These are phyloP conservation scores for Scolecobasidium constrictum DNA, from an alignment of 2,329 filamentous ascomycete genomes.

Conservation along the genomic window DNA sequence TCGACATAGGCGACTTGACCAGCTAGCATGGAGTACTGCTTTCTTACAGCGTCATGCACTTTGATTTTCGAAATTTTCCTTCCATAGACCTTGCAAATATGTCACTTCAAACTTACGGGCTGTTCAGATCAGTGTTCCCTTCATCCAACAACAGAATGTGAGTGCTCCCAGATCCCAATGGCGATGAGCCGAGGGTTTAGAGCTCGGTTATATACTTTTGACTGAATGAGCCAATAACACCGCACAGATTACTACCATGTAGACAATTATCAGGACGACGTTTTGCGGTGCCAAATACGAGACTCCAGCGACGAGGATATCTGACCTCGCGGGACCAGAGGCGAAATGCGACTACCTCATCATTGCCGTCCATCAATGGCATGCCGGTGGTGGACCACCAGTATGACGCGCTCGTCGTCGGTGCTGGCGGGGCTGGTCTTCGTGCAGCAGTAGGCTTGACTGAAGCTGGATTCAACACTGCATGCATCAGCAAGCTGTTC, in stretches of 20 bases:
- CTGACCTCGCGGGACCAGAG: slow-evolving; percentile 4
- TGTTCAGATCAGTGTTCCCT: neutral
- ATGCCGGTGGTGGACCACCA: slow-evolving; percentile 9
- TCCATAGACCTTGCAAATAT: too few relatives aligned
- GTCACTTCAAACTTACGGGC: neutral
- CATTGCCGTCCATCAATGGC: neutral
- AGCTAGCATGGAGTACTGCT: too few relatives aligned
- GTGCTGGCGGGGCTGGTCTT: slow-evolving; percentile 51
- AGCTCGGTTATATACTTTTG: neutral
- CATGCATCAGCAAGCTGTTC: slow-evolving; percentile 54
- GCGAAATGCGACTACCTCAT: slow-evolving; percentile 10
- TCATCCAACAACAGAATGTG: neutral
- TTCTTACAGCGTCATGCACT: too few relatives aligned
- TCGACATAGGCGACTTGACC: too few relatives aligned
- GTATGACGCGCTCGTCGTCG: slow-evolving; percentile 29
- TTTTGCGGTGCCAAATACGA: neutral
- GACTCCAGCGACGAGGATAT: slow-evolving; percentile 1
- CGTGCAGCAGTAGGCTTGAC: slow-evolving; percentile 53
- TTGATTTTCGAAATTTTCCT: too few relatives aligned
- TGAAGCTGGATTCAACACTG: slow-evolving; percentile 53
- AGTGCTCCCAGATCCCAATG: neutral
- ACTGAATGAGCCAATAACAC: neutral
- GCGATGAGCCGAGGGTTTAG: neutral
- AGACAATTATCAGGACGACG: neutral
- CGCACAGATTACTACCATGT: neutral